phyloP scores from a whole-genome alignment of 148 eudicot species.

The Rhododendron simsii region DNA sequence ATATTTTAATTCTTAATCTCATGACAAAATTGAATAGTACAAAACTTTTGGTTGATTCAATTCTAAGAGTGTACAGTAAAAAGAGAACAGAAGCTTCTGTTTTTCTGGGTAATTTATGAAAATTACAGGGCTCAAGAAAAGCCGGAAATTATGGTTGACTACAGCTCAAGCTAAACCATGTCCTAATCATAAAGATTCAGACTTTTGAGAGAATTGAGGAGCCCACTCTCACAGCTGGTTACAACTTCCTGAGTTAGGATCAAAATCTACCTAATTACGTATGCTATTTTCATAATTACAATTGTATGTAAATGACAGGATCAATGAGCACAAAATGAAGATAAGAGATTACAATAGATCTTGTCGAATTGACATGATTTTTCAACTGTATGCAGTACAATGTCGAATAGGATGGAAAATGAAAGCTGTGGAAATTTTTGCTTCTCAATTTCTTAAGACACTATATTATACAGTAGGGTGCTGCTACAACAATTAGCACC shows the following conservation, averaged over 20 bases:
- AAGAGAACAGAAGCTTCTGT: constrained; percentile 43
- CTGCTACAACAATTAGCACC: constrained; percentile 21
- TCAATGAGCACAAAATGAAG: not conserved
- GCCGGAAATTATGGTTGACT: constrained; percentile 48
- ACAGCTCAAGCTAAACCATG: constrained; percentile 21
- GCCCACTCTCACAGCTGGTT: constrained; percentile 47
- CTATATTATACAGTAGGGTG: constrained; percentile 15
- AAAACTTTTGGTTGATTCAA: not conserved
- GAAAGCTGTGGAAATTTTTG: constrained; percentile 14
- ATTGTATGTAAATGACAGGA: not conserved
- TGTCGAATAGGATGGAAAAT: constrained; percentile 1
- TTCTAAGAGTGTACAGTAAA: constrained; percentile 14
- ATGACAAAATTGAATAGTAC: not conserved
- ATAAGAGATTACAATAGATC: constrained; percentile 13
- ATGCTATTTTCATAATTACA: not conserved
- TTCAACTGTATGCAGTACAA: constrained; percentile 2
- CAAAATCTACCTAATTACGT: constrained; percentile 9
- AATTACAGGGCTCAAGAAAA: constrained; percentile 20
- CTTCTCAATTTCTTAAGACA: not conserved
- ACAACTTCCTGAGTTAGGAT: constrained; percentile 20
- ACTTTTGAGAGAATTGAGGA: constrained; percentile 21
- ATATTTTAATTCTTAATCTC: constrained; percentile 5
- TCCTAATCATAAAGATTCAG: constrained; percentile 40
- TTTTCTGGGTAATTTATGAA: constrained; percentile 16
- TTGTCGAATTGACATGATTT: constrained; percentile 9